A percentile compares a stretch with the other conserved stretches of the same genome.
These are phyloP conservation scores for Globisporangium spiculum DNA, from an alignment of 352 stramenopile species.

Conservation along the genomic window DNA sequence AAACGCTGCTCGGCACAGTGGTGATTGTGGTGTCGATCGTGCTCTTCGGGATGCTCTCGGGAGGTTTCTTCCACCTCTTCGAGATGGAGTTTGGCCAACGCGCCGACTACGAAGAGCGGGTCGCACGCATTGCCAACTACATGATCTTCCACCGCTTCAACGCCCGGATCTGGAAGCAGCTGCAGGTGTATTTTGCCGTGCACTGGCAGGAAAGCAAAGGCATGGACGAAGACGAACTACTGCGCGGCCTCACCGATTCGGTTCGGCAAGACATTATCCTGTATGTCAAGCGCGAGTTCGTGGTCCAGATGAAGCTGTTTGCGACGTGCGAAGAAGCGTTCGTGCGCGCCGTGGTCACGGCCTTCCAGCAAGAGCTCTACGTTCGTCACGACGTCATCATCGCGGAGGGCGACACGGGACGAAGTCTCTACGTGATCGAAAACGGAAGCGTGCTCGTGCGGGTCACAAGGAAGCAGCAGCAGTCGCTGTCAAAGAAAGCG, in stretches of 20 bases:
- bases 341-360: slow-evolving; percentile 48
- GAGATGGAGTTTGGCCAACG: slow-evolving; percentile 43
- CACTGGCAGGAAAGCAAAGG: slow-evolving; percentile 47
- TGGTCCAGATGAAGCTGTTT: slow-evolving; percentile 62
- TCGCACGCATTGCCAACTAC: slow-evolving; percentile 36
- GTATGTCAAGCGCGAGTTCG: slow-evolving; percentile 41
- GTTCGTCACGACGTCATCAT: slow-evolving; percentile 79
- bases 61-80: slow-evolving; percentile 44
- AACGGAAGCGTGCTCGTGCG: slow-evolving; percentile 38
- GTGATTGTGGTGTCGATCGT: slow-evolving; percentile 42
- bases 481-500: neutral
- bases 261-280: slow-evolving; percentile 34
- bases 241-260: slow-evolving; percentile 31
- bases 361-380: slow-evolving; percentile 72
- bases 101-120: slow-evolving; percentile 47
- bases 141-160: slow-evolving; percentile 44
- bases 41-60: slow-evolving; percentile 43
- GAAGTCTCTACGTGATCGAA: slow-evolving; percentile 71
- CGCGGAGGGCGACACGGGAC: slow-evolving; percentile 47
- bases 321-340: slow-evolving; percentile 57
- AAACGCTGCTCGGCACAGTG: slow-evolving; percentile 27
- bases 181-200: slow-evolving; percentile 46
- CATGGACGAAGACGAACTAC: slow-evolving; percentile 41
- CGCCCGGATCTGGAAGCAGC: slow-evolving; percentile 37
- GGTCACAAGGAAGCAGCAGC: slow-evolving; percentile 17